Percentiles rank a stretch among this genome's conserved stretches.
Evolutionary conservation across 225 moss, liverwort and hornwort genomes (phyloP).

Genomic region (Asterella californica): DNA sequence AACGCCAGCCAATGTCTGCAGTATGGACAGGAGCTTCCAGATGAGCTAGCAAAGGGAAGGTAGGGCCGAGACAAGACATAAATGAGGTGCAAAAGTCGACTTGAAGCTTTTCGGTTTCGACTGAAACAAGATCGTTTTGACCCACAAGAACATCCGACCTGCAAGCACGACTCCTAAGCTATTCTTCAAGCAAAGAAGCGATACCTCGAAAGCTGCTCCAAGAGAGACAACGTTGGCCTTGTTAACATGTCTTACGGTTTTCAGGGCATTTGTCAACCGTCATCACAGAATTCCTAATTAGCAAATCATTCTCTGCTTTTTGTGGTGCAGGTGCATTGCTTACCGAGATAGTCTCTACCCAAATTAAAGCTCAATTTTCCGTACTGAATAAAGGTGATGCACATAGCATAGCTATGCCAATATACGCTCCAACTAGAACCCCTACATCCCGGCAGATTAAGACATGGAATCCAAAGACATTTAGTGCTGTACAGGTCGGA

Average conservation of each 20-base stretch:
- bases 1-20: slow-evolving; percentile 77
- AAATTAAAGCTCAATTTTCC: background rate
- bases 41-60: background rate
- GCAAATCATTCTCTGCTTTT: background rate
- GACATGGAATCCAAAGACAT: too few relatives aligned
- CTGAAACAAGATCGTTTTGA: background rate
- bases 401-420: too few relatives aligned
- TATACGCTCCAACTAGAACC: too few relatives aligned
- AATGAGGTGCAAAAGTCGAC: background rate
- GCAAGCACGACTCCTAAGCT: background rate
- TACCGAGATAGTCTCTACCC: background rate
- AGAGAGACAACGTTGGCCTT: slow-evolving; percentile 94
- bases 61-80: background rate
- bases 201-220: slow-evolving; percentile 78
- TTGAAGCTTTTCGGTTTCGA: background rate
- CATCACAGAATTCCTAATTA: slow-evolving; percentile 14
- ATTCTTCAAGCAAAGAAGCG: background rate
- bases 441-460: too few relatives aligned
- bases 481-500: too few relatives aligned
- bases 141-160: background rate
- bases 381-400: too few relatives aligned
- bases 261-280: slow-evolving; percentile 86
- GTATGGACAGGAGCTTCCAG: background rate
- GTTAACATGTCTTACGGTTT: slow-evolving; percentile 89
- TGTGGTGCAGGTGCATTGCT: background rate